Percentiles rank a stretch among this genome's conserved stretches.
Conservation (phyloP, 192 early-diverging fungal species). For the Dimargaris xerosporica region DNA sequence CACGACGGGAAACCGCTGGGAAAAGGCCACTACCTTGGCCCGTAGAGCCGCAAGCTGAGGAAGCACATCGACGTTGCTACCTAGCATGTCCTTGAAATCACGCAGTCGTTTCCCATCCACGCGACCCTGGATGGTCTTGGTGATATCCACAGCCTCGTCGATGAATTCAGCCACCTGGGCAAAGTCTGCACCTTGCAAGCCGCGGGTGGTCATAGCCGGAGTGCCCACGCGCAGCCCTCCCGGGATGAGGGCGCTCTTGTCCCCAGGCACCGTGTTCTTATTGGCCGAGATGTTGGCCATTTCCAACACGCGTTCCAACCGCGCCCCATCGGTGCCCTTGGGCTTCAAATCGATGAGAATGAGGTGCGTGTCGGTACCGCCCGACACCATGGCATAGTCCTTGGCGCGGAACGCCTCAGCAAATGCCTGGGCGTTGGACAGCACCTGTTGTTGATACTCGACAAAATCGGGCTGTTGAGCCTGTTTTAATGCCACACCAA, state of each 20-base stretch:
- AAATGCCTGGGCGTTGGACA: constrained; percentile 81
- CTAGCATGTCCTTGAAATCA: constrained; percentile 80
- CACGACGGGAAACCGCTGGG: constrained; percentile 72
- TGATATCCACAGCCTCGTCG: constrained; percentile 69
- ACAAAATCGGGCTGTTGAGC: constrained; percentile 71
- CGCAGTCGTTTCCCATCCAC: constrained; percentile 60
- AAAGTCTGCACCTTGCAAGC: constrained; percentile 77
- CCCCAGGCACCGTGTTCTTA: constrained; percentile 98
- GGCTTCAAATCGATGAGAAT: constrained; percentile 74
- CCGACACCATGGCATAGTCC: constrained; percentile 72
- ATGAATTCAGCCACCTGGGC: constrained; percentile 72
- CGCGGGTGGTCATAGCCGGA: constrained; percentile 96
- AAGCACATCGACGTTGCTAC: constrained; percentile 42
- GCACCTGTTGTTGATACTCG: constrained; percentile 81
- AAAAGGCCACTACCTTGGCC: constrained; percentile 69
- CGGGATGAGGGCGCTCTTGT: constrained; percentile 84
- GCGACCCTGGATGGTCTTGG: constrained; percentile 47
- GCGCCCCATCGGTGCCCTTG: constrained; percentile 81
- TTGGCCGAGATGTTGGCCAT: constrained; percentile 94
- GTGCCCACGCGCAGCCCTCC: constrained; percentile 88
- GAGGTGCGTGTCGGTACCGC: constrained; percentile 93
- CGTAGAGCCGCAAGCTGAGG: constrained; percentile 51
- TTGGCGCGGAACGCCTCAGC: constrained; percentile 54
- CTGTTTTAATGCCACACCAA: constrained; percentile 90
- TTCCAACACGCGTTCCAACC: constrained; percentile 91